These are phyloP conservation scores for Tulasnella sp. DNA, from an alignment of 768 basidiomycete genomes.

Conservation along the genomic window DNA sequence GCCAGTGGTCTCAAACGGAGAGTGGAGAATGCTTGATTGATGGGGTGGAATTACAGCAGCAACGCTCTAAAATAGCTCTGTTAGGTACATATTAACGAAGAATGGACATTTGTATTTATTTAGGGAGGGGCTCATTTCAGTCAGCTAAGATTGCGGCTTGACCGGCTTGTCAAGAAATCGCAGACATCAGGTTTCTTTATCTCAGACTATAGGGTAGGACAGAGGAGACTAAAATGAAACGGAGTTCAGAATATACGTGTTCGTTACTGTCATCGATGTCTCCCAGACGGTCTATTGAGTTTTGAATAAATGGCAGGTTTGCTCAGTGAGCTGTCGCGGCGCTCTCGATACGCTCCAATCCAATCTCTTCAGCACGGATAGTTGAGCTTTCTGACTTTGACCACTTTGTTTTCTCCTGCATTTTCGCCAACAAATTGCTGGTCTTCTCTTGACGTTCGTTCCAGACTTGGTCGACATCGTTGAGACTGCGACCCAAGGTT, in stretches of 20 bases:
- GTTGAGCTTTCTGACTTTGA: not conserved
- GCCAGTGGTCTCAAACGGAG: not conserved
- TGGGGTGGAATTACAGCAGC: not conserved
- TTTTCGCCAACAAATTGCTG: not conserved
- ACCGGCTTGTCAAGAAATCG: not conserved
- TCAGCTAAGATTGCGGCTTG: not conserved
- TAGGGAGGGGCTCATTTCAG: too few relatives aligned
- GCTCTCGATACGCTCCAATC: not conserved
- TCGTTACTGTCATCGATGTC: not conserved
- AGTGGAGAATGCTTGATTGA: not conserved
- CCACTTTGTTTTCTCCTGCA: conserved; percentile 8
- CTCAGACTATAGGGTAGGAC: not conserved
- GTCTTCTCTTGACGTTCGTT: conserved; percentile 22
- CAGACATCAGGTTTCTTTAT: not conserved
- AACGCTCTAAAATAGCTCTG: not conserved
- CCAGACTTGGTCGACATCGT: conserved; percentile 42
- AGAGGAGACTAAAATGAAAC: not conserved
- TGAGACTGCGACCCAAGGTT: conserved; percentile 47
- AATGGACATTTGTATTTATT: not conserved
- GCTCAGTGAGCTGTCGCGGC: not conserved
- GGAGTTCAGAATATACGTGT: not conserved
- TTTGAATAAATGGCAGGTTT: not conserved
- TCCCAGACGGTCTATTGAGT: too few relatives aligned
- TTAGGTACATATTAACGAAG: not conserved
- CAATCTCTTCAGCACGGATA: not conserved